phyloP scores from a whole-genome alignment of 139 green algal species.

The Pseudopediastrum boryanum region DNA sequence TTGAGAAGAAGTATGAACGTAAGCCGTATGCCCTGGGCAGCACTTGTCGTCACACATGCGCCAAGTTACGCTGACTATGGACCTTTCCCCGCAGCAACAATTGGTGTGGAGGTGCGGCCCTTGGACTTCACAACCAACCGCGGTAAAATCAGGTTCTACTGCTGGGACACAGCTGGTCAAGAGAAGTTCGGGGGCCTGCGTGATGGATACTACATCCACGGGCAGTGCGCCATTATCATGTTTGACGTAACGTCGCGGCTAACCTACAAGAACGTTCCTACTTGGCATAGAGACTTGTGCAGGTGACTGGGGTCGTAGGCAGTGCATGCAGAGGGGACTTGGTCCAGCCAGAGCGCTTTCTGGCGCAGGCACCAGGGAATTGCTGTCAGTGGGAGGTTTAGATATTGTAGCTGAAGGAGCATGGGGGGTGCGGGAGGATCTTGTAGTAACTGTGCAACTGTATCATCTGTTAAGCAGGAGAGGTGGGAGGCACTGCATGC shows the following conservation, averaged over 20 bases:
- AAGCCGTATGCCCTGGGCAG: slow-evolving; percentile 33
- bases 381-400: too few species aligned
- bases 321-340: too few species aligned
- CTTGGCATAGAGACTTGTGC: slow-evolving; percentile 98
- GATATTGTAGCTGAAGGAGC: too few species aligned
- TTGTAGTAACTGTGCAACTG: too few species aligned
- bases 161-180: slow-evolving; percentile 99
- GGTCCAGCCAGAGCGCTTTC: too few species aligned
- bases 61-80: slow-evolving; percentile 6
- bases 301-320: slow-evolving; percentile 45
- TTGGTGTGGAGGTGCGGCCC: slow-evolving; percentile 98
- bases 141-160: slow-evolving; percentile 98
- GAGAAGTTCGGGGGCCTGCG: slow-evolving; percentile 98
- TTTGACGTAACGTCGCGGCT: slow-evolving; percentile 99
- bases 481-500: too few species aligned
- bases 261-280: slow-evolving; percentile 99
- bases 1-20: slow-evolving; percentile 99
- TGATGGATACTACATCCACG: slow-evolving; percentile 99
- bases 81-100: slow-evolving; percentile 79
- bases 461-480: too few species aligned
- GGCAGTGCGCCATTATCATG: slow-evolving; percentile 99
- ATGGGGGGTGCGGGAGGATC: too few species aligned
- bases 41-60: neutral
- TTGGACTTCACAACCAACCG: slow-evolving; percentile 99
- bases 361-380: too few species aligned